Conservation (phyloP, 2,329 filamentous ascomycete genomes). For the Beauveria bassiana region DNA sequence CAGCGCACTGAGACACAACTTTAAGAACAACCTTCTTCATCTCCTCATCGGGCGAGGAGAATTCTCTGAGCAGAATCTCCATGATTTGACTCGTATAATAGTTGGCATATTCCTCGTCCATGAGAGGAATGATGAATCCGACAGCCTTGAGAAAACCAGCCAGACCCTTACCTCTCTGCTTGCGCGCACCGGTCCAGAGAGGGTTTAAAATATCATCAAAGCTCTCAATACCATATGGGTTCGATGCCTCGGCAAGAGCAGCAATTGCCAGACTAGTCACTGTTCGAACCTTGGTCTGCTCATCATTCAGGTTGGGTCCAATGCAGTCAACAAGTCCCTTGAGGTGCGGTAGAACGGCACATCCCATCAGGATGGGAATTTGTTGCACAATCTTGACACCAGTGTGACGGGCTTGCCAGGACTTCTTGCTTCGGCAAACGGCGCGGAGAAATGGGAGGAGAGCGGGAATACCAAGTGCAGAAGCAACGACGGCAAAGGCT, state of each 20-base stretch:
- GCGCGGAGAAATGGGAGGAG: constrained; percentile 90
- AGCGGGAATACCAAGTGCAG: constrained; percentile 89
- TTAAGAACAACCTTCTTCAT: constrained; percentile 99
- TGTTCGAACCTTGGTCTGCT: constrained; percentile 95
- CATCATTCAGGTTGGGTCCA: constrained; percentile 89
- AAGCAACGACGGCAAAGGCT: constrained; percentile 95
- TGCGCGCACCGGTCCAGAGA: constrained; percentile 90
- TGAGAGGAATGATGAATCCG: constrained; percentile 94
- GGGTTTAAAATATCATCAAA: constrained; percentile 98
- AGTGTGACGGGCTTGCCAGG: constrained; percentile 95
- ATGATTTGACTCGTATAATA: constrained; percentile 99
- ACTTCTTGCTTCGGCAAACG: constrained; percentile 97
- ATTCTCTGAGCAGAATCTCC: constrained; percentile 94
- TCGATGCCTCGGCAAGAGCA: constrained; percentile 89
- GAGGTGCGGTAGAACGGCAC: constrained; percentile 87
- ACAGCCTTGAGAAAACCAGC: constrained; percentile 96
- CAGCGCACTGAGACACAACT: constrained; percentile 91
- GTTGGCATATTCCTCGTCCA: constrained; percentile 99
- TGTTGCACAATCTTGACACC: constrained; percentile 99
- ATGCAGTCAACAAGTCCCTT: constrained; percentile 97
- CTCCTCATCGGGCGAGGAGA: constrained; percentile 94
- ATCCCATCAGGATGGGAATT: constrained; percentile 98
- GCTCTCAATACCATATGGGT: constrained; percentile 97
- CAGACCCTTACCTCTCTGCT: constrained; percentile 92
- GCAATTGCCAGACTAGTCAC: constrained; percentile 94